Evolutionary conservation across 2,329 filamentous ascomycete genomes (phyloP).

Genomic region (Paecilomyces dactylethromorphus): DNA sequence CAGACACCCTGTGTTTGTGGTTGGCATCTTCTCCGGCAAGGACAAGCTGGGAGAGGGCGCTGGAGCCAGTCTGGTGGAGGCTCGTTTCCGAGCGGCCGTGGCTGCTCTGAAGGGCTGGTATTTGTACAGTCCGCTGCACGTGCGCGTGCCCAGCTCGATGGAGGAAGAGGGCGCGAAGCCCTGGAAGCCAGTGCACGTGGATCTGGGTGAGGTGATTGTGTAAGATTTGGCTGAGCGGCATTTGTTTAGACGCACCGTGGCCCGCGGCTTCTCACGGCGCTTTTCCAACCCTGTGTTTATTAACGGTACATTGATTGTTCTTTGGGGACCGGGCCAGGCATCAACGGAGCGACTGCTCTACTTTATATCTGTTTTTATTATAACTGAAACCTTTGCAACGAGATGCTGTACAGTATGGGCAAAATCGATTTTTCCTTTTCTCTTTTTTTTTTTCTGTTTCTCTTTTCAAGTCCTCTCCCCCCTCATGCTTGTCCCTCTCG

Average conservation of each 20-base stretch:
- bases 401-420: constrained; percentile 34
- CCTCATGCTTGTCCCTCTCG: constrained; percentile 1
- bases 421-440: constrained; percentile 26
- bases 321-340: constrained; percentile 15
- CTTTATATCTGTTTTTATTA: constrained; percentile 15
- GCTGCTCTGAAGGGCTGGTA: constrained; percentile 92
- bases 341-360: constrained; percentile 13
- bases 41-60: constrained; percentile 92
- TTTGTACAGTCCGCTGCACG: constrained; percentile 72
- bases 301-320: constrained; percentile 20
- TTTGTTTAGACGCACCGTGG: background rate
- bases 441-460: constrained; percentile 13
- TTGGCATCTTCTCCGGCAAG: constrained; percentile 84
- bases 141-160: constrained; percentile 64
- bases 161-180: constrained; percentile 53
- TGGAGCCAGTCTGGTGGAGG: constrained; percentile 70
- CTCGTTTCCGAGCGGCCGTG: constrained; percentile 71
- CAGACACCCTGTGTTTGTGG: constrained; percentile 82
- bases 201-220: constrained; percentile 63
- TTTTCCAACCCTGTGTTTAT: constrained; percentile 15
- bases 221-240: constrained; percentile 21
- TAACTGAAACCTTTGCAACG: background rate
- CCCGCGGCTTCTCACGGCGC: background rate
- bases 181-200: constrained; percentile 63
- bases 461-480: constrained; percentile 8